Conservation (phyloP, 257 asterid species). For the Parsonsia alboflavescens region DNA sequence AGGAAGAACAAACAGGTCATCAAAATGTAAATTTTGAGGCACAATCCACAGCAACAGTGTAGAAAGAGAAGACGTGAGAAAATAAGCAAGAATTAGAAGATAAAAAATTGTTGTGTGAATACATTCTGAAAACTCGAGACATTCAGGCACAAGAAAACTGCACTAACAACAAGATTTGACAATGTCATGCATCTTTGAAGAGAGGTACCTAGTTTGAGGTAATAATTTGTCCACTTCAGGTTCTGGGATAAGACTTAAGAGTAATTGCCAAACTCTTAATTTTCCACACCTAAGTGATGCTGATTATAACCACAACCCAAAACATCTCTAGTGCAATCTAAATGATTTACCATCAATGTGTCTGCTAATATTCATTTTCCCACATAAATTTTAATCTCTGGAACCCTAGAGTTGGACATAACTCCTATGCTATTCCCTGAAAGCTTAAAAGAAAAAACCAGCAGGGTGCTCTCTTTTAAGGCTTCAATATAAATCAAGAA, state of each 20-base stretch:
- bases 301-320: background rate
- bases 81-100: background rate
- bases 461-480: background rate
- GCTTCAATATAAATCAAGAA: background rate
- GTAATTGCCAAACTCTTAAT: background rate
- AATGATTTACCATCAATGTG: background rate
- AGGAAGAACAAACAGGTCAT: background rate
- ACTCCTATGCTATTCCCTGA: background rate
- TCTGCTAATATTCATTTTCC: background rate
- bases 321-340: background rate
- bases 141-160: background rate
- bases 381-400: background rate
- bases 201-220: background rate
- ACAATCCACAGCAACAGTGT: background rate
- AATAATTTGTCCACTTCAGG: background rate
- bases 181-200: background rate
- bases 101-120: background rate
- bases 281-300: no score
- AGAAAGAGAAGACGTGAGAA: background rate
- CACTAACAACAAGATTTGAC: background rate
- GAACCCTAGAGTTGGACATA: background rate
- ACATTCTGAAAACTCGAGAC: background rate
- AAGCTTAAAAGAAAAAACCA: no score
- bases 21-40: background rate
- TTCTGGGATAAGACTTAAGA: background rate